Conservation (phyloP, 2,329 filamentous ascomycete genomes). For the Aulographum hederae region DNA sequence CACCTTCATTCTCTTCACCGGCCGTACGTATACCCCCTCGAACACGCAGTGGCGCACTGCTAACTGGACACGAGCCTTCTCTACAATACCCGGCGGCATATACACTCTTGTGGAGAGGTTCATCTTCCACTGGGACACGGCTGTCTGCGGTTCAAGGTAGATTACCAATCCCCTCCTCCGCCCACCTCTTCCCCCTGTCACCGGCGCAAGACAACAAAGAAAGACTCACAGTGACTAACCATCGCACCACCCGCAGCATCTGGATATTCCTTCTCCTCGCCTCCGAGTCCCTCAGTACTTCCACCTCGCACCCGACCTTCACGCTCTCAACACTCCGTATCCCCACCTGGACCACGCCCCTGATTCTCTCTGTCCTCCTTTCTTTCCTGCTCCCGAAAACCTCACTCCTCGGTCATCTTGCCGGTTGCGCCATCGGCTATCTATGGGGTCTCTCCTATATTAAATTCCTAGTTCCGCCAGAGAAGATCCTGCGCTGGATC, state of each 20-base stretch:
- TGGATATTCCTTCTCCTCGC: constrained; percentile 85
- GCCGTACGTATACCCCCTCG: constrained; percentile 45
- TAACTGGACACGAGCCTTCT: constrained; percentile 18
- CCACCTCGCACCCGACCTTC: constrained; percentile 63
- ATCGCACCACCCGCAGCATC: constrained; percentile 52
- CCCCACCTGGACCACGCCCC: constrained; percentile 79
- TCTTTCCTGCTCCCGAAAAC: constrained; percentile 63
- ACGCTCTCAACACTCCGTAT: constrained; percentile 48
- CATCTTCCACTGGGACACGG: constrained; percentile 51
- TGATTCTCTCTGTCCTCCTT: constrained; percentile 58
- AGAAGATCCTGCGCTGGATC: constrained; percentile 72
- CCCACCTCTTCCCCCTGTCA: constrained; percentile 2
- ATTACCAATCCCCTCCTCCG: no score
- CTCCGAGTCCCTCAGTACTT: constrained; percentile 73
- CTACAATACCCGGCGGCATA: constrained; percentile 52
- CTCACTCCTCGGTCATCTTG: constrained; percentile 73
- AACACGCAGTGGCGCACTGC: constrained; percentile 36
- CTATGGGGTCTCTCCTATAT: constrained; percentile 74
- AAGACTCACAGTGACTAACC: constrained; percentile 5
- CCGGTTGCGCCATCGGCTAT: constrained; percentile 71
- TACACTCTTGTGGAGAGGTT: constrained; percentile 67
- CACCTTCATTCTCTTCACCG: constrained; percentile 72
- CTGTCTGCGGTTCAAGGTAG: constrained; percentile 57
- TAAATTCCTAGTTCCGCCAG: constrained; percentile 75
- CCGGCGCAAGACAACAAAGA: neutral